phyloP scores from a whole-genome alignment of 179 eudicot species.

The Pouteria campechiana region DNA sequence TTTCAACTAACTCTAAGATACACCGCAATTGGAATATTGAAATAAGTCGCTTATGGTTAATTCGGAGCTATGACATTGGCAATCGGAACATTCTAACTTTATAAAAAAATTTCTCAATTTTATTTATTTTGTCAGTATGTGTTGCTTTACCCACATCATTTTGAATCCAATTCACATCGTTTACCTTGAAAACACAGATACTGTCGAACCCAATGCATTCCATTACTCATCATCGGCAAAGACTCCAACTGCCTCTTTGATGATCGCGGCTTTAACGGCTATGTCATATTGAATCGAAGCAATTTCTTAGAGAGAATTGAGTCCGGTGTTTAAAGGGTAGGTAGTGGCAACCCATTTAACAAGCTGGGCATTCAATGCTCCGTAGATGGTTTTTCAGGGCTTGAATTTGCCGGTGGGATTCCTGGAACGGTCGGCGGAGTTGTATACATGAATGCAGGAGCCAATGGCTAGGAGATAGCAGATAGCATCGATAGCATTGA shows the following conservation, averaged over 20 bases:
- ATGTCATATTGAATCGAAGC: conserved; percentile 11
- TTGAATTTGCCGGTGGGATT: conserved; percentile 17
- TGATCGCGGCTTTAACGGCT: conserved; percentile 16
- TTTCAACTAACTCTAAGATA: too few relatives aligned
- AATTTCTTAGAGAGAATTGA: conserved; percentile 13
- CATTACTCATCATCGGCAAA: conserved; percentile 15
- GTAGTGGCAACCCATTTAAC: conserved; percentile 14
- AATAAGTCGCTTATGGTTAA: too few relatives aligned
- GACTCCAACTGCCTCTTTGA: conserved; percentile 23
- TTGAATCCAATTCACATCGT: too few relatives aligned
- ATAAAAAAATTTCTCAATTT: too few relatives aligned
- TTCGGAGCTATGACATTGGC: too few relatives aligned
- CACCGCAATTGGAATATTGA: too few relatives aligned
- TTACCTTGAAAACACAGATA: conserved; percentile 11
- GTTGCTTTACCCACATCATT: too few relatives aligned
- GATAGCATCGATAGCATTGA: conserved; percentile 8
- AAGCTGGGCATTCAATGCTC: conserved; percentile 8
- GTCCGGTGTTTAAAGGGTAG: conserved; percentile 9
- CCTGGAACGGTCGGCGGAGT: conserved; percentile 22
- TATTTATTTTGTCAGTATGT: too few relatives aligned
- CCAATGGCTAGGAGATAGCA: conserved; percentile 19
- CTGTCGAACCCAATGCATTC: conserved; percentile 9
- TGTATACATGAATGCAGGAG: conserved; percentile 19
- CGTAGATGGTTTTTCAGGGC: conserved; percentile 11
- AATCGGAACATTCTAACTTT: too few relatives aligned